phyloP scores from a whole-genome alignment of 306 rosid species.

The Clitoria ternatea region DNA sequence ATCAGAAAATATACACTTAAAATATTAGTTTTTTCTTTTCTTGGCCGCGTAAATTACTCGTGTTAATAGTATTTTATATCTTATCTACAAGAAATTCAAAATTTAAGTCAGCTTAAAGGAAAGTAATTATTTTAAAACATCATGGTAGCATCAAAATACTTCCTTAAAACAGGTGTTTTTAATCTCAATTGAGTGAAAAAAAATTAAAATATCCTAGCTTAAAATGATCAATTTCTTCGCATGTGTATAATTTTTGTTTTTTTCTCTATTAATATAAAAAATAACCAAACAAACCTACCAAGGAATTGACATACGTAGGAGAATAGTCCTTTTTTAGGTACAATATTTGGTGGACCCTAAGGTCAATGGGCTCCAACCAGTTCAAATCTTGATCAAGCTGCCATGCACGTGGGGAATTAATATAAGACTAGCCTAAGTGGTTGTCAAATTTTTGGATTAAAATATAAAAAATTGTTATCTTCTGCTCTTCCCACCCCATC shows the following conservation, averaged over 20 bases:
- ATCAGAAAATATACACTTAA: neutral
- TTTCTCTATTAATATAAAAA: neutral
- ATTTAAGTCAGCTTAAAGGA: neutral
- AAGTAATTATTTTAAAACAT: neutral
- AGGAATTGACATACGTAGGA: neutral
- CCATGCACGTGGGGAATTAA: constrained; percentile 49
- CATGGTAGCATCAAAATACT: neutral
- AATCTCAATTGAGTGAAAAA: neutral
- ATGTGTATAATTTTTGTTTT: neutral
- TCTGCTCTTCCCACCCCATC: no score
- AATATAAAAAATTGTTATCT: no score
- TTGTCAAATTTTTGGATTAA: no score
- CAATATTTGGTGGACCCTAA: constrained; percentile 30
- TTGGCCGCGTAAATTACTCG: no score
- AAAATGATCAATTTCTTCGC: neutral
- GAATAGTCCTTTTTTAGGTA: constrained; percentile 3
- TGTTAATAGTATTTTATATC: no score
- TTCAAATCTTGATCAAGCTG: constrained; percentile 17
- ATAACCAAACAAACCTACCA: neutral
- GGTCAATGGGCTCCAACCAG: constrained; percentile 25
- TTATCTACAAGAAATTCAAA: neutral
- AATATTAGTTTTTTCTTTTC: no score
- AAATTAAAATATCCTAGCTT: neutral
- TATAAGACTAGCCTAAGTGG: constrained; percentile 7
- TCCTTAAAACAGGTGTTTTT: neutral